Evolutionary conservation across 257 asterid species (phyloP).

Genomic region (Solanum commersonii): DNA sequence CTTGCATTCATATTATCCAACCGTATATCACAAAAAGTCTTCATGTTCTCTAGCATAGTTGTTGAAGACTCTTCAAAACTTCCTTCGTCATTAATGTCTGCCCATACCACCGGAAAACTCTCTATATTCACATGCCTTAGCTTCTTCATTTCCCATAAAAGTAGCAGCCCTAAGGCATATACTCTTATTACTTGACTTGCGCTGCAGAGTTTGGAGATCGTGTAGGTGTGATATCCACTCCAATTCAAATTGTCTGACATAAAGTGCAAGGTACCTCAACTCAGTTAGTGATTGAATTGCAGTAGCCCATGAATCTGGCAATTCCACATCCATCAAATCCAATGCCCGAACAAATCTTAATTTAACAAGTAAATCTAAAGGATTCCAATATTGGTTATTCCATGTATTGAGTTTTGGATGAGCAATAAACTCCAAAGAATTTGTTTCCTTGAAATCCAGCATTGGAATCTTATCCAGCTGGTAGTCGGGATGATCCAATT

Average conservation of each 20-base stretch:
- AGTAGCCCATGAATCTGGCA: neutral
- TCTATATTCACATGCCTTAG: rapidly evolving
- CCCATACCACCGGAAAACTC: no score
- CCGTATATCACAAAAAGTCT: neutral
- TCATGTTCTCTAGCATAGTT: neutral
- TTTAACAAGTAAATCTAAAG: neutral
- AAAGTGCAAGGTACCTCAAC: neutral
- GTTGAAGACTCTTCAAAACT: neutral
- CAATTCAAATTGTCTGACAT: neutral
- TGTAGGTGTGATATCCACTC: neutral
- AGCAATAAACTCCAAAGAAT: neutral
- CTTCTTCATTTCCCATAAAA: no score
- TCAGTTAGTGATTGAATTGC: neutral
- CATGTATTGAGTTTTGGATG: neutral
- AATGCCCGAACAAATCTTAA: neutral
- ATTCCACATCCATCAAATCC: rapidly evolving
- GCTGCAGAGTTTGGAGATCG: rapidly evolving
- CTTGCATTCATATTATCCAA: neutral
- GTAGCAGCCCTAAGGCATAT: no score
- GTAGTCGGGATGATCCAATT: no score
- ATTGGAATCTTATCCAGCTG: no score
- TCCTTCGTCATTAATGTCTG: neutral
- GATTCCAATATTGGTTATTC: neutral
- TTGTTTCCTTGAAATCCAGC: neutral
- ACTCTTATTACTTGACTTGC: no score